These are phyloP conservation scores for Solanum bukasovii DNA, from an alignment of 257 asterid species.

Conservation along the genomic window DNA sequence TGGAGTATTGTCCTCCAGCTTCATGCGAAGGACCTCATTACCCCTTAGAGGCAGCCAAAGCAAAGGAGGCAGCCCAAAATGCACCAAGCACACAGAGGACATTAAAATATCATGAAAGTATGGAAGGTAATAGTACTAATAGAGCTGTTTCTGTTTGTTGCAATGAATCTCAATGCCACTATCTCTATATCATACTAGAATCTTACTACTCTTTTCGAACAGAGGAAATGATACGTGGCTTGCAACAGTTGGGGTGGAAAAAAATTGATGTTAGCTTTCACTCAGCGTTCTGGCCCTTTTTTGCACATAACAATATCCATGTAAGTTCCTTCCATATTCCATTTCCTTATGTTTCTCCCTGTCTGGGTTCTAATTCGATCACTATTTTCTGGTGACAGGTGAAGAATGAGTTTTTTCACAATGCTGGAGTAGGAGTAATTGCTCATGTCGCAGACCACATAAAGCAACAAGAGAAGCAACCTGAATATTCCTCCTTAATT, in stretches of 20 bases:
- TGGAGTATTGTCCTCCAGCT: slow-evolving; percentile 66
- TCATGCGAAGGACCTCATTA: slow-evolving; percentile 51
- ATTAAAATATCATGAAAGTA: slow-evolving; percentile 58
- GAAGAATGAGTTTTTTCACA: slow-evolving; percentile 69
- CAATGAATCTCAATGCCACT: not conserved
- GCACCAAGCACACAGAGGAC: slow-evolving; percentile 43
- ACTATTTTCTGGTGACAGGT: slow-evolving; percentile 36
- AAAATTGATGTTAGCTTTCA: slow-evolving; percentile 87
- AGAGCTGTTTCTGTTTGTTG: not conserved
- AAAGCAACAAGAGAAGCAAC: slow-evolving; percentile 57
- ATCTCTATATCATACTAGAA: not conserved
- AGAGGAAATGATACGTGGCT: slow-evolving; percentile 86
- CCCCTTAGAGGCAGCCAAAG: slow-evolving; percentile 75
- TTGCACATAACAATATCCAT: slow-evolving; percentile 80
- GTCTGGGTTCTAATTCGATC: not conserved
- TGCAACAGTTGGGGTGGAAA: slow-evolving; percentile 81
- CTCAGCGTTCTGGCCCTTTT: slow-evolving; percentile 70
- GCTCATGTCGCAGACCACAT: slow-evolving; percentile 85
- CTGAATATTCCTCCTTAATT: slow-evolving; percentile 29
- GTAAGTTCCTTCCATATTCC: slow-evolving; percentile 22
- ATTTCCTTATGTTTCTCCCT: not conserved
- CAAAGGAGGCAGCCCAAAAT: slow-evolving; percentile 79
- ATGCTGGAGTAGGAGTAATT: slow-evolving; percentile 83
- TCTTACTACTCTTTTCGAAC: slow-evolving; percentile 2
- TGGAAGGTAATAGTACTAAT: slow-evolving; percentile 52